Base-by-base conservation (phyloP, 345 rosid species). In the Brassica juncea region DNA sequence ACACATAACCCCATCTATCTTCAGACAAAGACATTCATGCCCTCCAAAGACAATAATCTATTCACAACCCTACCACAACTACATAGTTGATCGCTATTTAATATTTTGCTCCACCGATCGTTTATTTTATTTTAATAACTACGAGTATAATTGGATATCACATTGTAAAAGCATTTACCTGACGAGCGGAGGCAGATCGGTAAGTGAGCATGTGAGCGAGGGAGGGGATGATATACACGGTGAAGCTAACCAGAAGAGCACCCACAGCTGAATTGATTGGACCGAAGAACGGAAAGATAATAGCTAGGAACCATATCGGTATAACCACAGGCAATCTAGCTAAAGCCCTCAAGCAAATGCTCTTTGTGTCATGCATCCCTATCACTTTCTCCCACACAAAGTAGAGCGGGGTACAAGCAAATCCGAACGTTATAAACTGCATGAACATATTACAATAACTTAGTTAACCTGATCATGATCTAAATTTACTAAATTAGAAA, bases 301-400 rank as follows among this genome's bases (percentile, higher is more conserved):
- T 95, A 15, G 99, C 99, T 66, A 95, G 81, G 80, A 95, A 95
- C 99, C 99, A 95, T 31, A 95, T 95, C 0, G 99, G 99, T 11
- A 95, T 87, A 59, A 95, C 99, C 67, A 95, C 98, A 1, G 99
- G 99, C 23, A 95, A 84, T 69, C 99, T 76, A 1, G 97, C 97
- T 1, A 95, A 85, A 14, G 99, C 99, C 81, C 99, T 88, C 16
- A 92, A 77, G 76, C 91, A 95, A 30, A 95, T 87, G 80, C 98
- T 95, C 81, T 76, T 93, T 0, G 97, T 92, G 86, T 91, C 97
- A 47, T 95, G 99, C 98, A 95, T 95, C 64, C 99, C 98, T 1
- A 95, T 93, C 73, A 92, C 97, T 82, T 95, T 95, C 89, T 95
- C 99, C 99, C 99, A 95, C 35, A 95, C 99, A 34, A 95, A 95